These are phyloP conservation scores for Sugiyamaella mastotermitis DNA, from an alignment of 805 yeast species.

Conservation along the genomic window DNA sequence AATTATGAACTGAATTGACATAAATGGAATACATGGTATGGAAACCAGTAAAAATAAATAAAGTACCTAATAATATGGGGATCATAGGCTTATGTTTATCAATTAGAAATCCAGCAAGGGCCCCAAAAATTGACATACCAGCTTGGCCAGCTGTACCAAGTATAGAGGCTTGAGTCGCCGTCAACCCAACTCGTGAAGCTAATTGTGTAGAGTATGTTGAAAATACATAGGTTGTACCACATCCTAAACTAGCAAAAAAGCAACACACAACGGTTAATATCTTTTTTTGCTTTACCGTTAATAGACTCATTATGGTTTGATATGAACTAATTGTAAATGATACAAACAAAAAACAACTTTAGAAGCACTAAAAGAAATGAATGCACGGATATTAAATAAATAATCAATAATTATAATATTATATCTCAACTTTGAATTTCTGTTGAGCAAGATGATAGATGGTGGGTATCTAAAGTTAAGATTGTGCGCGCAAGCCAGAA, in stretches of 20 bases:
- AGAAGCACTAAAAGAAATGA: too few relatives aligned
- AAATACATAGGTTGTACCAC: conserved; percentile 65
- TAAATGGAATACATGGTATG: conserved; percentile 46
- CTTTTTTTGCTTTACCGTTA: too few relatives aligned
- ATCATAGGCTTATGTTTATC: conserved; percentile 19
- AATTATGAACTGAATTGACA: conserved; percentile 28
- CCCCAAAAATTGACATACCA: conserved; percentile 45
- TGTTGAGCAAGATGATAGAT: too few relatives aligned
- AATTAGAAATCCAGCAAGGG: conserved; percentile 21
- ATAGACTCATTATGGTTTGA: too few relatives aligned
- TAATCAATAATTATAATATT: too few relatives aligned
- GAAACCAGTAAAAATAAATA: conserved; percentile 49
- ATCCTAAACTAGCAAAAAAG: conserved; percentile 20
- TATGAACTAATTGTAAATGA: too few relatives aligned
- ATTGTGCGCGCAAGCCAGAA: too few relatives aligned
- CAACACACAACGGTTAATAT: conserved; percentile 13
- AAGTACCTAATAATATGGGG: conserved; percentile 48
- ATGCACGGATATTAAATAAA: too few relatives aligned
- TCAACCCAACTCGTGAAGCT: conserved; percentile 47
- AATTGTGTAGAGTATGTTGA: conserved; percentile 70
- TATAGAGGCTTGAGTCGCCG: conserved; percentile 55
- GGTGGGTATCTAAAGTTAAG: too few relatives aligned
- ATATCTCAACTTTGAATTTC: too few relatives aligned
- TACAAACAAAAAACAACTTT: too few relatives aligned
- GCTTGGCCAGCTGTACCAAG: conserved; percentile 59